phyloP scores from a whole-genome alignment of 2,329 filamentous ascomycete species.

The Penicillium olsonii region DNA sequence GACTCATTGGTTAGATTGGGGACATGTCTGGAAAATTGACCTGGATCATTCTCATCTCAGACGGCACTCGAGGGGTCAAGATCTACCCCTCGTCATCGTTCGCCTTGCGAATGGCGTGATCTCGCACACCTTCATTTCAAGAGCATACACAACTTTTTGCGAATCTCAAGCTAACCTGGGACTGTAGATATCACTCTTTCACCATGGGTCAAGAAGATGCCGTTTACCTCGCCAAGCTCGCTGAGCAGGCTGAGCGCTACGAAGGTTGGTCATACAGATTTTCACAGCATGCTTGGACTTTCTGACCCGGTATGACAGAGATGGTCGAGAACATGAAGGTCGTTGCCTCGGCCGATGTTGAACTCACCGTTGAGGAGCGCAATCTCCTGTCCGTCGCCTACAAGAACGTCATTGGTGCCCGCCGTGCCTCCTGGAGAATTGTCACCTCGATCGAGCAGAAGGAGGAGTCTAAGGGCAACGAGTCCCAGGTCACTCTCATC shows the following conservation, averaged over 20 bases:
- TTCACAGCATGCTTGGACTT: conserved; percentile 18
- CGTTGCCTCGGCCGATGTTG: conserved; percentile 82
- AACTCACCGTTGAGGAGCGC: conserved; percentile 89
- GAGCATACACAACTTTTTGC: conserved; percentile 2
- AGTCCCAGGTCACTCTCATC: conserved; percentile 84
- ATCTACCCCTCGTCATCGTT: conserved; percentile 26
- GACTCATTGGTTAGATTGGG: conserved; percentile 1
- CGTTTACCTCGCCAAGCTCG: conserved; percentile 99
- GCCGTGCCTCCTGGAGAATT: conserved; percentile 97
- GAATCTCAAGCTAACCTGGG: conserved; percentile 6
- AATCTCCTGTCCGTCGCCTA: conserved; percentile 97
- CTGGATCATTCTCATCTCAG: conserved; percentile 4
- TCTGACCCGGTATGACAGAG: conserved; percentile 59
- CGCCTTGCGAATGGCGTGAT: conserved; percentile 27
- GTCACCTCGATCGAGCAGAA: conserved; percentile 99
- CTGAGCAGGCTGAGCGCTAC: conserved; percentile 99
- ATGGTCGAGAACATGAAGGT: conserved; percentile 99
- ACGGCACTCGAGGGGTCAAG: conserved; percentile 1
- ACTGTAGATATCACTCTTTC: conserved; percentile 44
- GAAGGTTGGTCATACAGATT: conserved; percentile 68
- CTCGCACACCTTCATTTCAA: conserved; percentile 9
- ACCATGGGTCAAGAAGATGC: conserved; percentile 99
- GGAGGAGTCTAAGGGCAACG: conserved; percentile 98
- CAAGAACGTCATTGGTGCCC: conserved; percentile 98
- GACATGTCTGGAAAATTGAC: background rate